phyloP scores from a whole-genome alignment of 108 stramenopile species.

The Fistulifera pelliculosa region DNA sequence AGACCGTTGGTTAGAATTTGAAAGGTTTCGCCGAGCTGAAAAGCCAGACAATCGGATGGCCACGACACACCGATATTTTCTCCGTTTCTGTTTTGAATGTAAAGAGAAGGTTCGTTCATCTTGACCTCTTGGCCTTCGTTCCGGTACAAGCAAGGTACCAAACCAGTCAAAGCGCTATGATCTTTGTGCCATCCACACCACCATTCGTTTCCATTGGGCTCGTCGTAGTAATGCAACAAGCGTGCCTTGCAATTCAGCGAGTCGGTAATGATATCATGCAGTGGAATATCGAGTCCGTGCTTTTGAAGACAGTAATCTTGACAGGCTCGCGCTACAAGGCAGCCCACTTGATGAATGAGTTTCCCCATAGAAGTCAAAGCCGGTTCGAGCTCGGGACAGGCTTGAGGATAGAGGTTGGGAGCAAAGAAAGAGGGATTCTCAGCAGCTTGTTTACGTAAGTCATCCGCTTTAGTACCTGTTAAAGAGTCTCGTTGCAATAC shows the following conservation, averaged over 20 bases:
- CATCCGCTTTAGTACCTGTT: conserved; percentile 4
- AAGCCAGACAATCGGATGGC: conserved; percentile 58
- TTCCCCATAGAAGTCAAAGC: conserved; percentile 64
- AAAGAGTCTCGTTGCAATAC: conserved; percentile 5
- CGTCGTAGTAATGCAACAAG: conserved; percentile 76
- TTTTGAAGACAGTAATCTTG: conserved; percentile 11
- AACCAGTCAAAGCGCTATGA: conserved; percentile 75
- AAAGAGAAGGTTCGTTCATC: conserved; percentile 43
- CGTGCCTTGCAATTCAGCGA: conserved; percentile 60
- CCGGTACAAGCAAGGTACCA: conserved; percentile 70
- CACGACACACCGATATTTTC: conserved; percentile 40
- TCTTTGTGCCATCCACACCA: conserved; percentile 93
- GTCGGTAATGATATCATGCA: background rate
- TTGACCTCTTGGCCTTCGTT: conserved; percentile 26
- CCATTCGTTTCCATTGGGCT: conserved; percentile 13
- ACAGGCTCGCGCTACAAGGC: conserved; percentile 63
- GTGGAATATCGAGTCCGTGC: background rate
- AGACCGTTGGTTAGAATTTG: conserved; percentile 84
- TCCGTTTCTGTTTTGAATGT: conserved; percentile 60
- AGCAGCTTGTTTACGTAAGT: conserved; percentile 7
- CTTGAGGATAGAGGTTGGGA: conserved; percentile 75
- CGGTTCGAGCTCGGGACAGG: conserved; percentile 57
- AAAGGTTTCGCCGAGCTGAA: conserved; percentile 84
- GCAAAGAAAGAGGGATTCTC: conserved; percentile 55
- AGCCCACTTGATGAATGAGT: conserved; percentile 63